These are phyloP conservation scores for Whalleya microplaca DNA, from an alignment of 2,329 filamentous ascomycete species.

Conservation along the genomic window DNA sequence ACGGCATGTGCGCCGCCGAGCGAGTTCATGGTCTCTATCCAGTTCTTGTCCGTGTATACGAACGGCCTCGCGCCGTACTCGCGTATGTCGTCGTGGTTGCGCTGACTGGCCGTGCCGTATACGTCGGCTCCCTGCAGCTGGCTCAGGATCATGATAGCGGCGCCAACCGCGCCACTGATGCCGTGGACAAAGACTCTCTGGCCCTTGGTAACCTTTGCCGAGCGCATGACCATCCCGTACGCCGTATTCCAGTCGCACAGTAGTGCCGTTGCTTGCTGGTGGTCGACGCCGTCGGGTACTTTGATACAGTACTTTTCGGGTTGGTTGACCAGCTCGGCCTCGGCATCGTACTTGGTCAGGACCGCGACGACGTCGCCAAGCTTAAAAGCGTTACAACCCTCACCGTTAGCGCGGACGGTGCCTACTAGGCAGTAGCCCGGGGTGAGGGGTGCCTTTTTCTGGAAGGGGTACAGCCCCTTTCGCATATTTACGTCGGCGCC, in stretches of 20 bases:
- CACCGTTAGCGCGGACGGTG: constrained; percentile 43
- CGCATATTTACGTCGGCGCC: constrained; percentile 56
- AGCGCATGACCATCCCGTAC: constrained; percentile 41
- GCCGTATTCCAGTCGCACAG: constrained; percentile 51
- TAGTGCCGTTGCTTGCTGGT: constrained; percentile 45
- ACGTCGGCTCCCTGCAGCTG: constrained; percentile 49
- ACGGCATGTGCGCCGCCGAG: constrained; percentile 44
- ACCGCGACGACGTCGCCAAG: constrained; percentile 41
- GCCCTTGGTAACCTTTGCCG: constrained; percentile 45
- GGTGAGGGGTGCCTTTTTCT: constrained; percentile 49
- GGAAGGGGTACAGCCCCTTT: constrained; percentile 50
- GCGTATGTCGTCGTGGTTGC: constrained; percentile 48
- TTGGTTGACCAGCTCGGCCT: constrained; percentile 51
- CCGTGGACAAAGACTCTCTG: constrained; percentile 55
- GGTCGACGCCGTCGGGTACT: constrained; percentile 46
- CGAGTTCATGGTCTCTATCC: constrained; percentile 49
- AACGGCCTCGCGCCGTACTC: constrained; percentile 47
- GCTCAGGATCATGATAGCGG: constrained; percentile 46
- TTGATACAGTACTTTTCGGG: constrained; percentile 49
- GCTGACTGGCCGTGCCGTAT: constrained; percentile 52
- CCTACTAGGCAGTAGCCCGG: constrained; percentile 54
- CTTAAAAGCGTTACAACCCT: constrained; percentile 36
- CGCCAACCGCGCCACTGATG: constrained; percentile 53
- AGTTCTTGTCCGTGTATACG: constrained; percentile 52
- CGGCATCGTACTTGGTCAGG: constrained; percentile 46